These are phyloP conservation scores for Zymoseptoria brevis DNA, from an alignment of 2,329 filamentous ascomycete genomes.

Conservation along the genomic window DNA sequence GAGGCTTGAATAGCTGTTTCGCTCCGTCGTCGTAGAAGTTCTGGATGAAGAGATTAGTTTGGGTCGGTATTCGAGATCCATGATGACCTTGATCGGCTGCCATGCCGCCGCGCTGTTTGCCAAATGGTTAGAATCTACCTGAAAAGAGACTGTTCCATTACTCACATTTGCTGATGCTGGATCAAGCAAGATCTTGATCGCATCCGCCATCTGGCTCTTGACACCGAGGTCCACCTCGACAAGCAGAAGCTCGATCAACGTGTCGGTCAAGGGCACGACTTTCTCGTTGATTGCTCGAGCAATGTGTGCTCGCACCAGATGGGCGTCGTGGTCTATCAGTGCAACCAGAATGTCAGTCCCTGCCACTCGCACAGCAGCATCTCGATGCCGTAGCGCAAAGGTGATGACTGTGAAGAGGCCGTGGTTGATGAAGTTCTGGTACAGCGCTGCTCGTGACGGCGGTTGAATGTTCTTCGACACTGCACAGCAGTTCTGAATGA, in stretches of 20 bases:
- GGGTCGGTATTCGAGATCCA: slow-evolving; percentile 38
- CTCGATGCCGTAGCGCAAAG: slow-evolving; percentile 77
- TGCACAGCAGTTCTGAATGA: slow-evolving; percentile 91
- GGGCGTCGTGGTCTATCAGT: slow-evolving; percentile 89
- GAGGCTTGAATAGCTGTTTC: slow-evolving; percentile 73
- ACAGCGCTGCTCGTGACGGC: slow-evolving; percentile 69
- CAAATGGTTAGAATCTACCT: slow-evolving; percentile 58
- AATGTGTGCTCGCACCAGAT: slow-evolving; percentile 88
- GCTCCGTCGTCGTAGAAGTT: slow-evolving; percentile 87
- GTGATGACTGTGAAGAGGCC: slow-evolving; percentile 86
- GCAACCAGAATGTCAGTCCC: slow-evolving; percentile 90
- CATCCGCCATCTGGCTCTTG: slow-evolving; percentile 90
- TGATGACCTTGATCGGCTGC: slow-evolving; percentile 12
- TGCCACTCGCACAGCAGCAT: slow-evolving; percentile 78
- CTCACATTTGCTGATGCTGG: slow-evolving; percentile 53
- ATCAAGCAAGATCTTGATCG: slow-evolving; percentile 87
- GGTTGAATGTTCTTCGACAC: slow-evolving; percentile 93
- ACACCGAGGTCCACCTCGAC: slow-evolving; percentile 89
- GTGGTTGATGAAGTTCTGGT: slow-evolving; percentile 80
- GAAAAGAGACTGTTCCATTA: slow-evolving; percentile 51
- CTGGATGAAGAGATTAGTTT: slow-evolving; percentile 77
- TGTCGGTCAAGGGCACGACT: slow-evolving; percentile 78
- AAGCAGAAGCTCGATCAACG: slow-evolving; percentile 81
- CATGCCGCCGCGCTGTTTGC: slow-evolving; percentile 46
- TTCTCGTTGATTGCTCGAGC: slow-evolving; percentile 87